A percentile compares a stretch with the other conserved stretches of the same genome.
Conservation (phyloP, 2,329 filamentous ascomycete species). For the Phoma sp. region DNA sequence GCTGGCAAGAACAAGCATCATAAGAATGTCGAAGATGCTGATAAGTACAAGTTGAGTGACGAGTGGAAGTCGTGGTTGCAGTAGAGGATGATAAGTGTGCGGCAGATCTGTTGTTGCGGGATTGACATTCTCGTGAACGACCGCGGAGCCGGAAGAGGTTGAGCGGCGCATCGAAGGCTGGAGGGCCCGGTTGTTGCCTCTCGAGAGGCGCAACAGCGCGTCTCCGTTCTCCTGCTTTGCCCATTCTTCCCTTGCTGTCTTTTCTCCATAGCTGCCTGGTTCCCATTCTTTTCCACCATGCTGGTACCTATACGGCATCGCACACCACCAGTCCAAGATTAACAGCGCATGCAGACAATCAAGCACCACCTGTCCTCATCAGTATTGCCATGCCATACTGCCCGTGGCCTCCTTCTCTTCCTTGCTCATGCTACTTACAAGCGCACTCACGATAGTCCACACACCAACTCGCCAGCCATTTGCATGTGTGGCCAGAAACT, state of each 20-base stretch:
- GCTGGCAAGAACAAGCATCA: conserved; percentile 10
- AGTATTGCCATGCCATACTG: background rate
- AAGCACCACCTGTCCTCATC: conserved; percentile 8
- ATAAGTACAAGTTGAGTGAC: background rate
- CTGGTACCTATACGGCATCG: no score
- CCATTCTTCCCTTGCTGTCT: no score
- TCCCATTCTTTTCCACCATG: no score
- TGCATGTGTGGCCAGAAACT: conserved; percentile 14
- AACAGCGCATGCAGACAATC: conserved; percentile 20
- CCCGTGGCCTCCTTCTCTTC: no score
- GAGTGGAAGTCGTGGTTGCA: background rate
- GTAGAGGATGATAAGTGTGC: conserved; percentile 10
- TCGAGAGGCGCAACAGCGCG: no score
- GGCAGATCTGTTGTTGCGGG: background rate
- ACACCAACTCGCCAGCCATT: conserved; percentile 10
- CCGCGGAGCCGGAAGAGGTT: background rate
- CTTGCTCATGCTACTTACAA: background rate
- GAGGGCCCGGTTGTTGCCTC: background rate
- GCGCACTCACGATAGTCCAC: conserved; percentile 20
- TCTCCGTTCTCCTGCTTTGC: background rate
- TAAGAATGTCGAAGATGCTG: conserved; percentile 11
- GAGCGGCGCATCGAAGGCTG: no score
- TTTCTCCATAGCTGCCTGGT: no score
- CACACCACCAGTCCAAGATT: conserved; percentile 22
- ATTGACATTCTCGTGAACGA: rapidly evolving